These are phyloP conservation scores for Candolleomyces eurysporus DNA, from an alignment of 768 basidiomycete species.

Conservation along the genomic window DNA sequence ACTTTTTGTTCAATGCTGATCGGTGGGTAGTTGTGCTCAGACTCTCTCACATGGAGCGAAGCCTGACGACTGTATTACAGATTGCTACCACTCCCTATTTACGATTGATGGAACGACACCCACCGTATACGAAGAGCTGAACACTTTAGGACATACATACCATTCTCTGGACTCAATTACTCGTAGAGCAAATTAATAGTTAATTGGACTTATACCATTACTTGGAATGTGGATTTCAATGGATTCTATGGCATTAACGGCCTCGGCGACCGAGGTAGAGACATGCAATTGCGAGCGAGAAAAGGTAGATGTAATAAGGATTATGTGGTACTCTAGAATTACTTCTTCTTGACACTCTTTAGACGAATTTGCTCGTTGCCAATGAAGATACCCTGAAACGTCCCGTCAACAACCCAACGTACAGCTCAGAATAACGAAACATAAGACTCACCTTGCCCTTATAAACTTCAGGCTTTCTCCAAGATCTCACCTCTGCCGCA, in stretches of 20 bases:
- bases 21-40: constrained; percentile 39
- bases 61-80: constrained; percentile 29
- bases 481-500: constrained; percentile 79
- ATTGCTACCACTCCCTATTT: constrained; percentile 73
- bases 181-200: not conserved
- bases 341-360: constrained; percentile 95
- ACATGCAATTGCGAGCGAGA: not conserved
- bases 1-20: constrained; percentile 92
- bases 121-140: not conserved
- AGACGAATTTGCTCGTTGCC: constrained; percentile 91
- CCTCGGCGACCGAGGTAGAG: not conserved
- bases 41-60: not conserved
- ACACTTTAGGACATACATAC: not conserved
- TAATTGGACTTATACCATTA: not conserved
- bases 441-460: constrained; percentile 83
- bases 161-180: not conserved
- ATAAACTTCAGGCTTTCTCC: constrained; percentile 93
- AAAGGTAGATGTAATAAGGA: not conserved
- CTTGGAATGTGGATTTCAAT: no score
- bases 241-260: no score
- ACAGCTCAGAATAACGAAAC: not conserved
- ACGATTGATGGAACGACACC: constrained; percentile 39
- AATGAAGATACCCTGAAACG: constrained; percentile 83
- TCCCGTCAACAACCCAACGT: constrained; percentile 3
- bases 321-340: constrained; percentile 27